A percentile compares a stretch with the other conserved stretches of the same genome.
Conservation (phyloP, 2,329 filamentous ascomycete species). For the Xylaria sp. region DNA sequence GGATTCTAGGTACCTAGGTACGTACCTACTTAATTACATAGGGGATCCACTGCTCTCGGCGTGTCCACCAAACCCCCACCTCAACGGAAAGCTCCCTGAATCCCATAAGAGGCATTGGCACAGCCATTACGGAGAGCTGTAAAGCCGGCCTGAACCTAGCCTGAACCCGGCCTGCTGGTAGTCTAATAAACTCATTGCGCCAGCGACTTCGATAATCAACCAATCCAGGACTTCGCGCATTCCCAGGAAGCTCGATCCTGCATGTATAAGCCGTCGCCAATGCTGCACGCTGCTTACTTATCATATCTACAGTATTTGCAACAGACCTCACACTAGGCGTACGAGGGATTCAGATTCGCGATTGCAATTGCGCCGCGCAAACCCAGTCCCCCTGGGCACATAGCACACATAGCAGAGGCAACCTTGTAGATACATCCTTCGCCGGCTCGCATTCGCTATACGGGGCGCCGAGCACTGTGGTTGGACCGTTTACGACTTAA, state of each 20-base stretch:
- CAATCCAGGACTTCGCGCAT: constrained; percentile 2
- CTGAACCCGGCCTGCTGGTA: constrained; percentile 10
- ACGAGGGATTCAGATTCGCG: constrained; percentile 27
- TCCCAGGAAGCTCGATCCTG: constrained; percentile 2
- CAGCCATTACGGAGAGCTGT: neutral
- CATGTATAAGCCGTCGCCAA: neutral
- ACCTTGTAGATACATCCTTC: constrained; percentile 19
- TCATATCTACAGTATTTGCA: neutral
- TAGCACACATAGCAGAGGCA: constrained; percentile 12
- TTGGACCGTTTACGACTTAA: constrained; percentile 56
- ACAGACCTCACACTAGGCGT: neutral
- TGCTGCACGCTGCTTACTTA: neutral
- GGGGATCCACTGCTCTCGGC: neutral
- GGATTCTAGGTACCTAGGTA: no score
- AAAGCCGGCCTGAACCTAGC: neutral
- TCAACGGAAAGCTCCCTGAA: neutral
- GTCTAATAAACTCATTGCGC: neutral
- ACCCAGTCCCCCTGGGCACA: neutral
- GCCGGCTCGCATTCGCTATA: constrained; percentile 26
- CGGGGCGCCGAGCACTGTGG: constrained; percentile 47
- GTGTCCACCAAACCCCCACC: neutral
- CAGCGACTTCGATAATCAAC: neutral
- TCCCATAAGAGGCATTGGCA: neutral
- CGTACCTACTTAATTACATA: no score
- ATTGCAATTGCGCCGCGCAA: constrained; percentile 25